A percentile compares a stretch with the other conserved stretches of the same genome.
These are phyloP conservation scores for Microdochium bolleyi DNA, from an alignment of 2,329 filamentous ascomycete genomes.

Conservation along the genomic window DNA sequence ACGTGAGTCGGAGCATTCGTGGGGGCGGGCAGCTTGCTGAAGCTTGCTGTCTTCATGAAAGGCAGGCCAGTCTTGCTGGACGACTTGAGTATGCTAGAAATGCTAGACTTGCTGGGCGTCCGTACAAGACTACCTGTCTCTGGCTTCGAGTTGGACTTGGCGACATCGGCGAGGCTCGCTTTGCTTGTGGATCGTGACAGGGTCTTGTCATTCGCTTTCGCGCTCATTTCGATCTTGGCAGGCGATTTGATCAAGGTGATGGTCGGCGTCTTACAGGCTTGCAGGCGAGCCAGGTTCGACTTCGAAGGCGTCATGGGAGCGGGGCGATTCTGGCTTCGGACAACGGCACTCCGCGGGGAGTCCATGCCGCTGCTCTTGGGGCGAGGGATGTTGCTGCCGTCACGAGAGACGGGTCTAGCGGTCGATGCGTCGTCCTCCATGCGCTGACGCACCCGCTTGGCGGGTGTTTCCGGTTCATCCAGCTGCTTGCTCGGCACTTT, in stretches of 20 bases:
- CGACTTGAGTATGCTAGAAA: slow-evolving; percentile 21
- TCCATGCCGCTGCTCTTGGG: slow-evolving; percentile 37
- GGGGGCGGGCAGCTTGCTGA: slow-evolving; percentile 29
- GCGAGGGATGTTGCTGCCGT: slow-evolving; percentile 39
- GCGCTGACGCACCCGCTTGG: slow-evolving; percentile 66
- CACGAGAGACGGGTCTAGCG: slow-evolving; percentile 49
- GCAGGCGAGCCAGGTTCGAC: slow-evolving; percentile 56
- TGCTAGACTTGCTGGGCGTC: slow-evolving; percentile 30
- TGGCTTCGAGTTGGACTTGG: slow-evolving; percentile 33
- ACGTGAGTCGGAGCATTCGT: slow-evolving; percentile 22
- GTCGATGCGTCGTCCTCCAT: slow-evolving; percentile 63
- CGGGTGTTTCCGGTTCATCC: slow-evolving; percentile 30
- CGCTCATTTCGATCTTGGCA: slow-evolving; percentile 34
- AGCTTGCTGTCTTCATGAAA: slow-evolving; percentile 14
- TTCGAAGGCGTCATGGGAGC: slow-evolving; percentile 73
- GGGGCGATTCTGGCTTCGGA: slow-evolving; percentile 38
- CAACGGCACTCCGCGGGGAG: slow-evolving; percentile 18
- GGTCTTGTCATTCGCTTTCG: slow-evolving; percentile 7
- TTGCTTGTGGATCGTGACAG: slow-evolving; percentile 39
- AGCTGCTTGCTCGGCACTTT: slow-evolving; percentile 12
- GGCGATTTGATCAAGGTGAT: slow-evolving; percentile 46
- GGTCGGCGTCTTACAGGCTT: slow-evolving; percentile 45
- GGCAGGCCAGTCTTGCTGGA: slow-evolving; percentile 7
- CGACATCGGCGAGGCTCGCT: slow-evolving; percentile 22
- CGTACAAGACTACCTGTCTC: slow-evolving; percentile 18